These are phyloP conservation scores for Neofusicoccum laricinum DNA, from an alignment of 2,329 filamentous ascomycete genomes.

Conservation along the genomic window DNA sequence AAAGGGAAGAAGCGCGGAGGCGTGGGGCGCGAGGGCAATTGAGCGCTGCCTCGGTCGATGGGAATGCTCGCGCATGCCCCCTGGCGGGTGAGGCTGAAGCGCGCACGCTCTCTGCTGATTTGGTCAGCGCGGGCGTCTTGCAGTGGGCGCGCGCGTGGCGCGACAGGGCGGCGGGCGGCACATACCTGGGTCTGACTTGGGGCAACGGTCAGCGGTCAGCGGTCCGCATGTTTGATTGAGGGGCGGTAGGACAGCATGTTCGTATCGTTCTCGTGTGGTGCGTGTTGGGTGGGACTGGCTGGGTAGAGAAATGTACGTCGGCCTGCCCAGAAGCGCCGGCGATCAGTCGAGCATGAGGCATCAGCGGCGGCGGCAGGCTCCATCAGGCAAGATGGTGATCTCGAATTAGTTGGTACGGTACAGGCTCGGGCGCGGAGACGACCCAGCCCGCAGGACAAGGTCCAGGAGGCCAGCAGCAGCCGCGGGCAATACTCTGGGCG, in stretches of 20 bases:
- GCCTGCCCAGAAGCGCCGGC: not conserved
- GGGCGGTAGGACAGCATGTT: conserved; percentile 10
- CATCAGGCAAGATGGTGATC: conserved; percentile 15
- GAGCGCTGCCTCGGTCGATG: not conserved
- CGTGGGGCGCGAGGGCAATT: not conserved
- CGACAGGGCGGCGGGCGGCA: not conserved
- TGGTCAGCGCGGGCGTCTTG: not conserved
- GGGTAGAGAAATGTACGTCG: not conserved
- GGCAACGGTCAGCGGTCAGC: conserved; percentile 14
- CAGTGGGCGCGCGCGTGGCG: not conserved
- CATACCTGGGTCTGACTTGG: not conserved
- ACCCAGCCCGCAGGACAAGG: conserved; percentile 9
- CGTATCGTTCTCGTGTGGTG: conserved; percentile 10
- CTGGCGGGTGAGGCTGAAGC: conserved; percentile 11
- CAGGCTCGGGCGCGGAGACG: conserved; percentile 12
- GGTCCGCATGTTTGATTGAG: conserved; percentile 12
- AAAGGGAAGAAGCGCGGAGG: not conserved
- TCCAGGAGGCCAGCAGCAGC: not conserved
- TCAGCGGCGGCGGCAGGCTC: conserved; percentile 16
- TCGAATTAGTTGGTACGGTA: conserved; percentile 6
- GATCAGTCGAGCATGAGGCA: conserved; percentile 9
- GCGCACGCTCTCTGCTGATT: not conserved
- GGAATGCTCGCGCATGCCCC: not conserved
- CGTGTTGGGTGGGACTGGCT: conserved; percentile 1
- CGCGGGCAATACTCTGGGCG: not conserved